Percentiles rank a stretch among this genome's conserved stretches.
Conservation (phyloP, 768 basidiomycete genomes). For the Termitomyces heimii region DNA sequence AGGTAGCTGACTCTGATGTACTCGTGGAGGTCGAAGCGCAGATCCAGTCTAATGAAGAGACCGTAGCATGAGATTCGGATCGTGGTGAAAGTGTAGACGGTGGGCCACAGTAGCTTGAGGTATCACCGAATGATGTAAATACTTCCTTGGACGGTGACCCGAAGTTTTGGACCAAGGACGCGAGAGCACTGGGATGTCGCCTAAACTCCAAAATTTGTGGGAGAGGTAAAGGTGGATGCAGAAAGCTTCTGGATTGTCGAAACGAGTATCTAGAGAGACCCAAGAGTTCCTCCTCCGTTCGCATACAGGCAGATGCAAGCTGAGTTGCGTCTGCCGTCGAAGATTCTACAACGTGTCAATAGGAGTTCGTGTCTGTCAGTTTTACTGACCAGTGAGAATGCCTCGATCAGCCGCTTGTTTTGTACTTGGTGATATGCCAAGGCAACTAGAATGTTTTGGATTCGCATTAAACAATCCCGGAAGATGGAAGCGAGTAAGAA, state of each 20-base stretch:
- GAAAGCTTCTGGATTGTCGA: not conserved
- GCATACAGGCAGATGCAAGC: not conserved
- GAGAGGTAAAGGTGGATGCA: not conserved
- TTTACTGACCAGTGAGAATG: not conserved
- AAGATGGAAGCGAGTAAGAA: slow-evolving; percentile 6
- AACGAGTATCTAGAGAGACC: not conserved
- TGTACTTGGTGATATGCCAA: not conserved
- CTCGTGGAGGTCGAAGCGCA: not conserved
- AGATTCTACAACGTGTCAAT: not conserved
- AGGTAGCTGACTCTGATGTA: not conserved
- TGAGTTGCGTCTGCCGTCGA: not conserved
- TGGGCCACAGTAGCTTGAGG: not conserved
- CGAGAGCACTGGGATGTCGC: not conserved
- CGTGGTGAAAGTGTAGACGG: not conserved
- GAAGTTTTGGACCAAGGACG: not conserved
- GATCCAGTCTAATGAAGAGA: not conserved
- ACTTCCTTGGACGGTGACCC: not conserved
- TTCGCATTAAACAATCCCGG: not conserved
- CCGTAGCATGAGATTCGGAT: not conserved
- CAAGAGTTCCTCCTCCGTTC: not conserved
- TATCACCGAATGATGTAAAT: not conserved
- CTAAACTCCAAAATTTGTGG: not conserved
- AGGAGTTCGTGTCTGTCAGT: not conserved
- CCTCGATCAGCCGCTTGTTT: not conserved
- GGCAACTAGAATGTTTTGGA: slow-evolving; percentile 6